These are phyloP conservation scores for Penicillium fimorum DNA, from an alignment of 495 filamentous ascomycete species.

Conservation along the genomic window DNA sequence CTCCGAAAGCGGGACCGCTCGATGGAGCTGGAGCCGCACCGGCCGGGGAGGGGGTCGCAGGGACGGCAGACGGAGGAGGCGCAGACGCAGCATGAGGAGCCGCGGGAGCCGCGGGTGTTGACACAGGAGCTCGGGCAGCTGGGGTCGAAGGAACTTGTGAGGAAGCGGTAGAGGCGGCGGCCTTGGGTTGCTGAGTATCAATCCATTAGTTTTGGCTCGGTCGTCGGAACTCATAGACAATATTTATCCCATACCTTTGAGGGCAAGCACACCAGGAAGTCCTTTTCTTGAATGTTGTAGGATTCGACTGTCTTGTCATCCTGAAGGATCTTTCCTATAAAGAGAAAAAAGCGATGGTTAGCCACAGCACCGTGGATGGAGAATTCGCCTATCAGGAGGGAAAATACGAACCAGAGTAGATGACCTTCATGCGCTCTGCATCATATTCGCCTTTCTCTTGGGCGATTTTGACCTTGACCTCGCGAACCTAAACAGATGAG, in stretches of 20 bases:
- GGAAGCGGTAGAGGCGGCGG: constrained; percentile 56
- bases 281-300: constrained; percentile 98
- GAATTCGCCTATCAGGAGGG: not conserved
- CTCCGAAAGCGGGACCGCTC: constrained; percentile 56
- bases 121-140: constrained; percentile 42
- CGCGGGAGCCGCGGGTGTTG: constrained; percentile 57
- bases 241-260: constrained; percentile 65
- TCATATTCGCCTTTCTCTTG: constrained; percentile 86
- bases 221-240: not conserved
- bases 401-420: constrained; percentile 76
- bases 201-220: constrained; percentile 8
- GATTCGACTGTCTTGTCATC: constrained; percentile 94
- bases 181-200: constrained; percentile 58
- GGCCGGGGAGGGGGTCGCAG: constrained; percentile 66
- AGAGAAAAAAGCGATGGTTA: not conserved
- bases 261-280: constrained; percentile 96
- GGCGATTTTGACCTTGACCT: constrained; percentile 86
- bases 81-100: constrained; percentile 61
- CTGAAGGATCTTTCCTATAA: constrained; percentile 89
- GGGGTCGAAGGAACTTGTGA: constrained; percentile 59
- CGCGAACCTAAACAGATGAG: constrained; percentile 63
- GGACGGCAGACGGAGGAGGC: constrained; percentile 54
- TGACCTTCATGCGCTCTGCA: constrained; percentile 81
- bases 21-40: constrained; percentile 44
- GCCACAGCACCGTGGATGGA: constrained; percentile 1